phyloP scores from a whole-genome alignment of 2,329 filamentous ascomycete species.

The Botrytis paeoniae region DNA sequence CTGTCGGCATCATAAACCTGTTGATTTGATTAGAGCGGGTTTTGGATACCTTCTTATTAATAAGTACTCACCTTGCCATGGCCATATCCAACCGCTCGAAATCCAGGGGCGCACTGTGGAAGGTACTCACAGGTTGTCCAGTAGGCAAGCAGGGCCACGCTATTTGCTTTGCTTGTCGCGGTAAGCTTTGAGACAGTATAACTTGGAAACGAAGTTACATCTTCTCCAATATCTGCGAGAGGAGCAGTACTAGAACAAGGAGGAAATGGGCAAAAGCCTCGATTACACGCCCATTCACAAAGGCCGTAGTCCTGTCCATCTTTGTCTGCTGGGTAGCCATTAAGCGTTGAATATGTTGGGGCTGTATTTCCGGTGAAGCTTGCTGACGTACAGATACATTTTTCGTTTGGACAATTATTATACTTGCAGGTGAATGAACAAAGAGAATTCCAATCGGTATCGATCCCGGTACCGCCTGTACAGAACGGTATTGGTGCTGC shows the following conservation, averaged over 20 bases:
- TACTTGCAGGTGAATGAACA: not conserved
- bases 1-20: not conserved
- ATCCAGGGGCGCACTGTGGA: not conserved
- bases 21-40: not conserved
- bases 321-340: not conserved
- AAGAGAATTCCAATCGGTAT: no score
- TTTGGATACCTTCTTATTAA: not conserved
- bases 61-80: not conserved
- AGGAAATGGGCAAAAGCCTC: not conserved
- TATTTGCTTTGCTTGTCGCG: not conserved
- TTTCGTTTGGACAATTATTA: not conserved
- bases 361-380: not conserved
- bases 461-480: no score
- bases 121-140: not conserved
- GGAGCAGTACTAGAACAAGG: not conserved
- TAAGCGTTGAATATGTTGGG: not conserved
- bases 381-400: not conserved
- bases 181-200: not conserved
- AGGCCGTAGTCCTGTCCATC: not conserved
- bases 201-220: not conserved
- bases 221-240: not conserved
- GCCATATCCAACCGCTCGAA: not conserved
- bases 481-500: no score
- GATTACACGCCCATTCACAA: not conserved
- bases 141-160: not conserved